phyloP scores from a whole-genome alignment of 2,329 filamentous ascomycete species.

The Talaromyces rugulosus region DNA sequence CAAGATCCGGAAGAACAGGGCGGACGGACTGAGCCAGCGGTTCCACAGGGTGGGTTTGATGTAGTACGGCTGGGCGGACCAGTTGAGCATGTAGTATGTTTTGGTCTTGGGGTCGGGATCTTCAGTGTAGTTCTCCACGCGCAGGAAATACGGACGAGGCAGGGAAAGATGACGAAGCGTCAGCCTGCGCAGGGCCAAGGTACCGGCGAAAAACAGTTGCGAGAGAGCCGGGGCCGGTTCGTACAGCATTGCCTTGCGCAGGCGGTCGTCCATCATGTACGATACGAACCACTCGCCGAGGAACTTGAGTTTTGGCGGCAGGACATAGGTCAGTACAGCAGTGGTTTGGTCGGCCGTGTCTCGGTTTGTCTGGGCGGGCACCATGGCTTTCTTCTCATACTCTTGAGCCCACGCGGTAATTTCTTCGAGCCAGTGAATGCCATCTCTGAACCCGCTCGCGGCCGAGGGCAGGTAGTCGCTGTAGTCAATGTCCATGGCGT shows the following conservation, averaged over 20 bases:
- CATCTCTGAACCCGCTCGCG: conserved; percentile 45
- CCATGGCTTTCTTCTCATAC: conserved; percentile 60
- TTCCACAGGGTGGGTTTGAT: conserved; percentile 56
- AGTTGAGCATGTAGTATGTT: conserved; percentile 48
- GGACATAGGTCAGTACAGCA: conserved; percentile 56
- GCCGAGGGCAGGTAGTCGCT: conserved; percentile 13
- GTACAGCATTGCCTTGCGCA: conserved; percentile 63
- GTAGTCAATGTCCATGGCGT: conserved; percentile 62
- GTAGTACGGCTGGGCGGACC: conserved; percentile 64
- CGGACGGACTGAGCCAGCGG: conserved; percentile 56
- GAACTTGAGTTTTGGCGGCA: conserved; percentile 43
- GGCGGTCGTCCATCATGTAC: conserved; percentile 60
- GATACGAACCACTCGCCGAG: conserved; percentile 50
- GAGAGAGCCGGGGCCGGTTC: conserved; percentile 33
- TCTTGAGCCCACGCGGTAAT: conserved; percentile 46
- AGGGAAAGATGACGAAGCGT: conserved; percentile 55
- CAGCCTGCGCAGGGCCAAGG: conserved; percentile 53
- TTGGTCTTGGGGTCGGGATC: conserved; percentile 52
- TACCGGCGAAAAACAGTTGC: conserved; percentile 38
- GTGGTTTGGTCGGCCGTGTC: conserved; percentile 57
- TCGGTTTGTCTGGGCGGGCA: conserved; percentile 48
- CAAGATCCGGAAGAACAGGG: conserved; percentile 45
- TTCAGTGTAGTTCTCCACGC: conserved; percentile 37
- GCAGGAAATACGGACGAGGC: conserved; percentile 50
- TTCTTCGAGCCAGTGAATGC: conserved; percentile 52